Conservation (phyloP, 768 basidiomycete species). For the Leccinum imitatum region DNA sequence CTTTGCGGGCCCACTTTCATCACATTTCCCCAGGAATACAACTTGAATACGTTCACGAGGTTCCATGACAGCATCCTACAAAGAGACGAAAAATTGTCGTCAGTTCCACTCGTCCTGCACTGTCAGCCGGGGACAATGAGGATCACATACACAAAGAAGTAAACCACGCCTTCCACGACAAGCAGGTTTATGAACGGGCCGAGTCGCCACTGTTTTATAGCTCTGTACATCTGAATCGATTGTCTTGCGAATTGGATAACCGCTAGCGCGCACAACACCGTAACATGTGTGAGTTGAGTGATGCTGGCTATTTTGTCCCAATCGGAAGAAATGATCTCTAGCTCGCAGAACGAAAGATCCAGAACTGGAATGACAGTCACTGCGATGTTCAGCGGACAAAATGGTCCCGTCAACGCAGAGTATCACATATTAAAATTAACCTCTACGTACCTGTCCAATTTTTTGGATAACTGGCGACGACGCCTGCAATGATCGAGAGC, state of each 20-base stretch:
- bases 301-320: background rate
- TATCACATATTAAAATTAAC: background rate
- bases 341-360: background rate
- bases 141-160: background rate
- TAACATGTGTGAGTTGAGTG: background rate
- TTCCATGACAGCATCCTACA: background rate
- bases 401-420: background rate
- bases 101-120: background rate
- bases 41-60: background rate
- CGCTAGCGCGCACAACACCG: background rate
- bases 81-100: background rate
- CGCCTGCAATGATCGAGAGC: background rate
- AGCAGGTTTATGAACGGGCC: background rate
- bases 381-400: no score
- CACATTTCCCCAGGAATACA: no score
- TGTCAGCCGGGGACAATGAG: background rate
- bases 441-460: background rate
- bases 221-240: background rate
- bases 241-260: background rate
- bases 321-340: background rate
- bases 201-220: background rate
- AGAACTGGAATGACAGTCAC: background rate
- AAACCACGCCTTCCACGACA: background rate
- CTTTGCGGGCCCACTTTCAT: no score
- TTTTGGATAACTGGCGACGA: background rate